These are phyloP conservation scores for Grammothele lineata DNA, from an alignment of 768 basidiomycete species.

Conservation along the genomic window DNA sequence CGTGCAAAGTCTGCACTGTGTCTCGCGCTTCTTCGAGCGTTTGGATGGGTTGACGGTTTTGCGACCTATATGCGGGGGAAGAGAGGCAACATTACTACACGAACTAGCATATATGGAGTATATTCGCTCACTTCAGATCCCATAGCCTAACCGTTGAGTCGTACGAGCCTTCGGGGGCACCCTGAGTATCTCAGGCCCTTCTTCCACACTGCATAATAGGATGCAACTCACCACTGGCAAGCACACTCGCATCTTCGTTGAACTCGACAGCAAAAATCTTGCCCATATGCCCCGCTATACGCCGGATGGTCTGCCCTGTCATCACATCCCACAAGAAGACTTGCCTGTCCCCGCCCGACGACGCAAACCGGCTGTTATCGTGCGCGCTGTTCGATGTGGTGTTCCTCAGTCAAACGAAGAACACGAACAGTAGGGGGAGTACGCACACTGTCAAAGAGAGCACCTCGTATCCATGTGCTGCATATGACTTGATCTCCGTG, in stretches of 20 bases:
- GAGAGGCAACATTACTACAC: not conserved
- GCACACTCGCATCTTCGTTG: conserved; percentile 79
- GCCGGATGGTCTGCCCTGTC: conserved; percentile 75
- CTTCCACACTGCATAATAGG: not conserved
- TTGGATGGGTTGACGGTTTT: conserved; percentile 84
- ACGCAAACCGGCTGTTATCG: conserved; percentile 93
- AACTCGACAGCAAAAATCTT: conserved; percentile 91
- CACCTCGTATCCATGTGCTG: conserved; percentile 94
- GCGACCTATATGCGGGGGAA: conserved; percentile 51
- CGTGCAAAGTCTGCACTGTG: conserved; percentile 74
- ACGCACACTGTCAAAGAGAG: conserved; percentile 85
- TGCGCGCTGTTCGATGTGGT: conserved; percentile 54
- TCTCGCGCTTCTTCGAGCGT: conserved; percentile 85
- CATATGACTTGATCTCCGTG: conserved; percentile 86
- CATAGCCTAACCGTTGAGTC: conserved; percentile 89
- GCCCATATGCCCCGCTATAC: conserved; percentile 85
- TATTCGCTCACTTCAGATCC: conserved; percentile 71
- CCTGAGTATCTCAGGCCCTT: conserved; percentile 11
- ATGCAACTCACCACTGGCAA: conserved; percentile 71
- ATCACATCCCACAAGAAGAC: conserved; percentile 97
- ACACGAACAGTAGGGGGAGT: not conserved
- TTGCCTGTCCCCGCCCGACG: conserved; percentile 89
- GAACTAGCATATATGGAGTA: not conserved
- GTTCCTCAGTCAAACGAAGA: not conserved
- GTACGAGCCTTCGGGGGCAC: conserved; percentile 70